Percentiles rank a stretch among this genome's conserved stretches.
Evolutionary conservation across 352 stramenopile species (phyloP).

Genomic region (Globisporangium abappressorium): DNA sequence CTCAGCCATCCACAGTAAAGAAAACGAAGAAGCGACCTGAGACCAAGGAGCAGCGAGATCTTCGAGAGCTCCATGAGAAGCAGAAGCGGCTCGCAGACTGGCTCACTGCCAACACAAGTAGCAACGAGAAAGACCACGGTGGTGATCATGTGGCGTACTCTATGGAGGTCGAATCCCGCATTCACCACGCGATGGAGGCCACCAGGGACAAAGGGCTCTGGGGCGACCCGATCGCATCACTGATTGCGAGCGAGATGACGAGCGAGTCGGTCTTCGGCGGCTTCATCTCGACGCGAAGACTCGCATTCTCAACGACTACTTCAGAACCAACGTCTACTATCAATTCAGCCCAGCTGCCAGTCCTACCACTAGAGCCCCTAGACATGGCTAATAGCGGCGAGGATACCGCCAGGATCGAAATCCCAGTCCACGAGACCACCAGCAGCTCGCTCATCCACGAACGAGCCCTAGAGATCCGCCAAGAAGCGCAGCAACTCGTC

Average conservation of each 20-base stretch:
- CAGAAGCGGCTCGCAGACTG: conserved; percentile 16
- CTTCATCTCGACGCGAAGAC: conserved; percentile 28
- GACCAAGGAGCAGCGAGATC: conserved; percentile 7
- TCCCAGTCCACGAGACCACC: background rate
- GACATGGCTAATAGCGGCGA: background rate
- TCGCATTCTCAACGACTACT: conserved; percentile 22
- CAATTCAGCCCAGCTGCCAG: background rate
- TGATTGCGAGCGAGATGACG: conserved; percentile 50
- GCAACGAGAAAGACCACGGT: conserved; percentile 10
- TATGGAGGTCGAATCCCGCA: conserved; percentile 32
- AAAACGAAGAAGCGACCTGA: conserved; percentile 5
- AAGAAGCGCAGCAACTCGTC: conserved; percentile 19
- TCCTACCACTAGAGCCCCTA: background rate
- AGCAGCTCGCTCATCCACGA: conserved; percentile 11
- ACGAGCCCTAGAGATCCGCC: conserved; percentile 22
- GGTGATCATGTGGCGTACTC: conserved; percentile 23
- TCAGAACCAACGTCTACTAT: background rate
- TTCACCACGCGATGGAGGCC: conserved; percentile 25
- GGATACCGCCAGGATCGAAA: background rate
- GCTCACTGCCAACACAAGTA: background rate
- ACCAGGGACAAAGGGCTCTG: conserved; percentile 30
- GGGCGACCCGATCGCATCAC: conserved; percentile 44
- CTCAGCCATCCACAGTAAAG: background rate
- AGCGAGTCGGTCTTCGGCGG: conserved; percentile 56
- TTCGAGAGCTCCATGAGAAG: conserved; percentile 11